Percentiles rank a stretch among this genome's conserved stretches.
These are phyloP conservation scores for Vitellaria paradoxa DNA, from an alignment of 179 eudicot genomes.

Conservation along the genomic window DNA sequence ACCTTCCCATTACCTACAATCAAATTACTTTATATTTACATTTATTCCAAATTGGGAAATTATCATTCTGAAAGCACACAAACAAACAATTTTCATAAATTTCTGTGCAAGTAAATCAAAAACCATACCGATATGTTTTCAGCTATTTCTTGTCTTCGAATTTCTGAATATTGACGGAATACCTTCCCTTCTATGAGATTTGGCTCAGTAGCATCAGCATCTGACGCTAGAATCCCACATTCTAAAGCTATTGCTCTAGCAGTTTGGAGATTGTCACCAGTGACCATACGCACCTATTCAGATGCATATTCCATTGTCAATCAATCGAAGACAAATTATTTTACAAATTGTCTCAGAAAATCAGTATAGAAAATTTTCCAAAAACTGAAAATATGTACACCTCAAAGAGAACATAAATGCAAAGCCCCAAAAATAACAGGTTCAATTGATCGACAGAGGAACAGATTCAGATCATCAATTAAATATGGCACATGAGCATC, in stretches of 20 bases:
- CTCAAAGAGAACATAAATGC: too few species aligned
- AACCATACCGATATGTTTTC: slow-evolving; percentile 71
- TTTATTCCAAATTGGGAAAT: neutral
- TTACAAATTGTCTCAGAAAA: too few species aligned
- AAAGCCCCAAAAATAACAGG: too few species aligned
- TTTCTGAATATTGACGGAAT: slow-evolving; percentile 63
- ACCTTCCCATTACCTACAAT: slow-evolving; percentile 91
- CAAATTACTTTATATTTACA: neutral
- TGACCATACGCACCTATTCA: slow-evolving; percentile 89
- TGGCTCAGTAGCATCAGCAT: slow-evolving; percentile 75
- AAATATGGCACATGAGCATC: neutral
- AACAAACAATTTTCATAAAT: neutral
- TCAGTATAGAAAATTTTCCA: too few species aligned
- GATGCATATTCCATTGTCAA: neutral
- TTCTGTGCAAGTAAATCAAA: neutral
- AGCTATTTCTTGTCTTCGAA: slow-evolving; percentile 60
- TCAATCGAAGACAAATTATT: neutral
- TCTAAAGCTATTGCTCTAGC: slow-evolving; percentile 93
- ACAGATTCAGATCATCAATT: too few species aligned
- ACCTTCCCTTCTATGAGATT: slow-evolving; percentile 84
- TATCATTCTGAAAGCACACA: neutral
- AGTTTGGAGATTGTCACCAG: slow-evolving; percentile 92
- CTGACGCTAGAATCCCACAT: slow-evolving; percentile 83
- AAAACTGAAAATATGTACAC: too few species aligned
- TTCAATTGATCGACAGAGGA: too few species aligned